These are phyloP conservation scores for Ajuga chamaepitys DNA, from an alignment of 257 asterid genomes.

Conservation along the genomic window DNA sequence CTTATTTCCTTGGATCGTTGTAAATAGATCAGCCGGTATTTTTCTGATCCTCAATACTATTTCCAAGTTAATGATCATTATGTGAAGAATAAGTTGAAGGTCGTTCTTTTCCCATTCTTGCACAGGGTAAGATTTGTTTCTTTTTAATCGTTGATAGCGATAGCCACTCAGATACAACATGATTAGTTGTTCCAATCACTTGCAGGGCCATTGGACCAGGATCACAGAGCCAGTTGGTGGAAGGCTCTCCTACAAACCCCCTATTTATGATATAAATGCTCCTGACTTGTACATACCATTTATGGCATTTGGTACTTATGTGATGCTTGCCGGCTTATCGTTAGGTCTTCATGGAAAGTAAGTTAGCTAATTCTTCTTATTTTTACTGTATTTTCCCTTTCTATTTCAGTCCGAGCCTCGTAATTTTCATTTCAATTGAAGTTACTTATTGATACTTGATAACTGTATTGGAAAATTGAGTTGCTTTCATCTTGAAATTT, in stretches of 20 bases:
- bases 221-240: conserved; percentile 56
- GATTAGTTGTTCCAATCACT: conserved; percentile 5
- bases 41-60: conserved; percentile 53
- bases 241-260: conserved; percentile 51
- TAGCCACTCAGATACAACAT: not conserved
- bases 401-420: not conserved
- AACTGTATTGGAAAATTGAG: not conserved
- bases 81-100: conserved; percentile 51
- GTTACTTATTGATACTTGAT: not conserved
- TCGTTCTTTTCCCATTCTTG: conserved; percentile 49
- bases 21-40: conserved; percentile 43
- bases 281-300: conserved; percentile 54
- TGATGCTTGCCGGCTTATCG: conserved; percentile 44
- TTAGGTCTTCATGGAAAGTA: conserved; percentile 49
- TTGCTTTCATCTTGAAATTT: not conserved
- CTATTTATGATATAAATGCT: conserved; percentile 49
- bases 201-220: conserved; percentile 57
- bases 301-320: conserved; percentile 51
- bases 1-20: not conserved
- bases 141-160: not conserved
- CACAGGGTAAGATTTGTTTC: conserved; percentile 40
- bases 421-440: not conserved
- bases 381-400: not conserved
- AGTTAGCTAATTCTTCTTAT: conserved; percentile 12
- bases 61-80: conserved; percentile 58